Evolutionary conservation across 805 yeast species (phyloP), one percentile per base, ranked within the genome.

Genomic region (Wickerhamiella qilinensis): DNA sequence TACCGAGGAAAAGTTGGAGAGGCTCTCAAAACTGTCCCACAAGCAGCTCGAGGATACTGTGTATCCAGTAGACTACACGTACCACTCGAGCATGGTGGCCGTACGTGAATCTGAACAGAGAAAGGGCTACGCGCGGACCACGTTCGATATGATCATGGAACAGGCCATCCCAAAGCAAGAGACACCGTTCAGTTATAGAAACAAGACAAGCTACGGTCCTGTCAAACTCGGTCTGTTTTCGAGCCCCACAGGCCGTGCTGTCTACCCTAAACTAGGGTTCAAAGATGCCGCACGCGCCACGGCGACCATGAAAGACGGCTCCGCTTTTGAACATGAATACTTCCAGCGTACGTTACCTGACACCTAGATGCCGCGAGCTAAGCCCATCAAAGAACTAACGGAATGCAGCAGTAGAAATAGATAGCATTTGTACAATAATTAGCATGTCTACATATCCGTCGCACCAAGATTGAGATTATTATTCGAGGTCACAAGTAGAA

Each of bases 21-120:
- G 16, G 15, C 17, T 28, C 18, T 11, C 16, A 7, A 4, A 14
- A 8, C 17, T 21, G 14, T 28, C 28, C 15, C 33, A 32, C 8
- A 27, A 28, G 28, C 33, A 29, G 4, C 33, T 35, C 28, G 22
- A 14, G 20, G 17, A 22, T 11, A 22, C 25, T 22, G 25, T 22
- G 11, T 22, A 22, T 15, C 33, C 38, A 8, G 22, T 15, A 7
- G 33, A 28, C 17, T 29, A 17, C 15, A 18, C 31, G 15, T 35
- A 35, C 28, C 18, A 16, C 17, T 35, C 32, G 28, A 27, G 20
- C 3, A 28, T 29, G 9, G 17, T 35, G 16, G 38, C 38, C 14
- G 38, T 35, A 7, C 32, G 38, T 7, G 11, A 27, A 6, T 6
- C 30, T 3, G 32, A 30, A 7, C 38, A 35, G 33, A 28, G 38